Base-by-base conservation (phyloP, 805 yeast species). In the Nematodospora valgi region DNA sequence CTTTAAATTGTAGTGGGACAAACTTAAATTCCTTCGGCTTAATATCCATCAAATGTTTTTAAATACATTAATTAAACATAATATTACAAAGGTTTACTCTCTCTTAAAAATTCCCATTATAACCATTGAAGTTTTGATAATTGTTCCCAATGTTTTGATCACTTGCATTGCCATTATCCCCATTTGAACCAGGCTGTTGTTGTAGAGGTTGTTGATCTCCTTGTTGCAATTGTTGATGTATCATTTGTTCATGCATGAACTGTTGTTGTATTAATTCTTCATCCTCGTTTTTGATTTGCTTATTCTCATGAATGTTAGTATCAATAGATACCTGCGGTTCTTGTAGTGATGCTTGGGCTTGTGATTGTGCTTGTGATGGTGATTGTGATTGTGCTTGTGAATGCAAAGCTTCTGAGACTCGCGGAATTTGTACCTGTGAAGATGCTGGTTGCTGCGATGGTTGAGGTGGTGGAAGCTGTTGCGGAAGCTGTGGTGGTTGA, bases 181-280 rank as follows among this genome's bases (percentile, higher is more conserved):
- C 26, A 13, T 7, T 18, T 15, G 38, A 36, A 6, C 18, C 18
- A 15, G 23, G 42, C 17, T 29, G 38, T 17, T 29, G 37, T 23
- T 37, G 41, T 9, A 38, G 39, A 7, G 37, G 43, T 21, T 25
- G 27, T 19, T 34, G 41, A 12, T 34, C 21, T 20, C 33, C 40
- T 16, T n/a, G 23, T 13, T 13, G 35, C 8, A 15, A 26, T 6
- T 27, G 30, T 15, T 19, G 25, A 30, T 19, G 35, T 37, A 23
- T 23, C 36, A n/a, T 34, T 17, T 50, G 54, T 28, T 44, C 52
- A 18, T 45, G 28, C n/a, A 27, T 17, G 22, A 29, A 28, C 23
- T 38, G 44, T 25, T 38, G 38, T 16, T 36, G 30, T 21, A 41
- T 35, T 14, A 39, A 32, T 7, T 35, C 40, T 18, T 44, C 40